Percentiles rank a stretch among this genome's conserved stretches.
phyloP scores from a whole-genome alignment of 805 yeast genomes.

The Yamadazyma scolyti region DNA sequence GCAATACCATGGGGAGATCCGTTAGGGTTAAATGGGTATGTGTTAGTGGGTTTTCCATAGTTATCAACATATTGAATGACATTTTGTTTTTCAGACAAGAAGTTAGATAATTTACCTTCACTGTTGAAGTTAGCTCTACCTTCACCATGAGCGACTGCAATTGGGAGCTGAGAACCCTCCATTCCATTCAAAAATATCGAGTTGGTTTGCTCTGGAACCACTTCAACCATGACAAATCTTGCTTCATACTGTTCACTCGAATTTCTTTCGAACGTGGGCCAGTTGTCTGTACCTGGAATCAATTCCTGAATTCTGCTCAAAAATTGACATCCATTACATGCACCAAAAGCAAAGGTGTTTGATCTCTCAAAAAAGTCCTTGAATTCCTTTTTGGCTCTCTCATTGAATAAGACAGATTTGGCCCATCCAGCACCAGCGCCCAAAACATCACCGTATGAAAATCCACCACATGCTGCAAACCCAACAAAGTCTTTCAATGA shows the following conservation, averaged over 20 bases:
- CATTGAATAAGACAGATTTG: constrained; percentile 85
- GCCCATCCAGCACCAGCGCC: constrained; percentile 99
- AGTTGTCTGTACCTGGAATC: constrained; percentile 89
- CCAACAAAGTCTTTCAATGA: constrained; percentile 81
- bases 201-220: constrained; percentile 48
- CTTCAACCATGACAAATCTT: constrained; percentile 84
- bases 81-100: constrained; percentile 49
- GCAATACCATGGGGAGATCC: constrained; percentile 93
- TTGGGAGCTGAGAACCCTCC: constrained; percentile 92
- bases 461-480: constrained; percentile 97
- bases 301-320: constrained; percentile 77
- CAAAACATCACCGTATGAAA: constrained; percentile 96
- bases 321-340: constrained; percentile 98
- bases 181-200: constrained; percentile 79
- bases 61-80: constrained; percentile 86
- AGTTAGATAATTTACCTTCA: constrained; percentile 39
- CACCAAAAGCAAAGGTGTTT: constrained; percentile 96
- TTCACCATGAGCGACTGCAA: constrained; percentile 98
- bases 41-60: constrained; percentile 78
- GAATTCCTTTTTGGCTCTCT: constrained; percentile 71
- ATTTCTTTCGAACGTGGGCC: constrained; percentile 96
- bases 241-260: constrained; percentile 94
- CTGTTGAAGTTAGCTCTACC: constrained; percentile 77
- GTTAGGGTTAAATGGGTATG: constrained; percentile 92
- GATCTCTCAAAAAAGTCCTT: constrained; percentile 76